Conservation (phyloP, 805 yeast genomes). For the Spathaspora arborariae region DNA sequence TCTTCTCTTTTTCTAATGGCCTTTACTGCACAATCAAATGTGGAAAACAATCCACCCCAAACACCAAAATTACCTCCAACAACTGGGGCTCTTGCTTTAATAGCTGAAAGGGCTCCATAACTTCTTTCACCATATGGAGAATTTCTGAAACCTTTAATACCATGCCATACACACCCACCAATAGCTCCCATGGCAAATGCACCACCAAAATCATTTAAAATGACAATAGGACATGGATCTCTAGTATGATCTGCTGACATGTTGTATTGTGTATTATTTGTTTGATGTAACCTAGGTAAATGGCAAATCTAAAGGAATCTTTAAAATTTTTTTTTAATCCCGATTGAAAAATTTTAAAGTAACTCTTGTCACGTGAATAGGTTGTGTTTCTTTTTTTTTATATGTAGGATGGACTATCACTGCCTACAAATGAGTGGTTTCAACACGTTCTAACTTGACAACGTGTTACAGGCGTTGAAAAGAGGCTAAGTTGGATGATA, state of each 20-base stretch:
- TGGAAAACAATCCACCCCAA: slow-evolving; percentile 98
- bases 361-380: too few species aligned
- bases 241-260: slow-evolving; percentile 97
- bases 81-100: slow-evolving; percentile 95
- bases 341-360: not conserved
- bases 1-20: slow-evolving; percentile 97
- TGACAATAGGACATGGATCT: slow-evolving; percentile 98
- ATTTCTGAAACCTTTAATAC: slow-evolving; percentile 97
- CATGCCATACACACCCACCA: slow-evolving; percentile 99
- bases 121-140: slow-evolving; percentile 97
- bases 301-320: not conserved
- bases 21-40: slow-evolving; percentile 93
- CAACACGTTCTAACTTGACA: too few species aligned
- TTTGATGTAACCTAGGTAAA: not conserved
- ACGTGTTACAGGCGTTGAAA: too few species aligned
- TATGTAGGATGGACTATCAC: too few species aligned
- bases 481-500: too few species aligned
- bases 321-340: not conserved
- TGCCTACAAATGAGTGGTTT: too few species aligned
- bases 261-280: not conserved
- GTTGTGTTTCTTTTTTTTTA: too few species aligned
- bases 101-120: slow-evolving; percentile 82
- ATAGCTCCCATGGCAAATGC: slow-evolving; percentile 99
- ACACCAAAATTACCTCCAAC: slow-evolving; percentile 99
- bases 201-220: slow-evolving; percentile 96